Base-by-base conservation (phyloP, 2,329 filamentous ascomycete species). In the Amauroascus niger region DNA sequence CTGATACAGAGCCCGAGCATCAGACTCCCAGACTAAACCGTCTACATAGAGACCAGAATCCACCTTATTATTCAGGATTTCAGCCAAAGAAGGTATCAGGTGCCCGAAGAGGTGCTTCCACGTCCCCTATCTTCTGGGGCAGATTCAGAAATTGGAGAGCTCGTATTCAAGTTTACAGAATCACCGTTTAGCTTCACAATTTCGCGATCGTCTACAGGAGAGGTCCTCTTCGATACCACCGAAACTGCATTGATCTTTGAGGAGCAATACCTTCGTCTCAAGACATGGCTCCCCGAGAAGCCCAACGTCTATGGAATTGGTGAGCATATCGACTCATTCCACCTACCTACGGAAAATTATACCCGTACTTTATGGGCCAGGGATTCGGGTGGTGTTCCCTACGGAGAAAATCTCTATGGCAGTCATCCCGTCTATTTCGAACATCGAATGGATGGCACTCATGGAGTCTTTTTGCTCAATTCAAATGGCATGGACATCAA, bases 401-500 rank as follows among this genome's bases (percentile, higher is more conserved):
- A 47, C 30, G 28, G 28, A 20, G 44, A 47, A 22, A 90, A 90
- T 61, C 73, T 89, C 5, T 93, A 93, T 61, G 86, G 87, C 6
- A 78, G 75, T 39, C 87, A 93, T 60, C 84, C 87, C 0, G 81
- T 90, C 63, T 93, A 91, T 64, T 72, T 90, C 3, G 87, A 91
- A 58, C 90, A 86, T 1, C 77, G 86, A 54, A 18, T 6, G 30
- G 28, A n/a, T 33, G 44, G 44, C 26, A 47, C 44, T 24, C 44
- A 47, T 47, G 44, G 44, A 9, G 44, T 47, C 3, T 33, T 47
- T 8, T 9, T 47, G 16, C 26, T 32, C 4, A 47, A 47, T 35
- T 47, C 44, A 6, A 47, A 47, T 35, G 44, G 44, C 11, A 47
- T 47, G 44, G 44, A 47, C 28, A 7, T 47, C 9, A 47, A 33